Evolutionary conservation across 345 rosid species (phyloP).

Genomic region (Geranium brycei): DNA sequence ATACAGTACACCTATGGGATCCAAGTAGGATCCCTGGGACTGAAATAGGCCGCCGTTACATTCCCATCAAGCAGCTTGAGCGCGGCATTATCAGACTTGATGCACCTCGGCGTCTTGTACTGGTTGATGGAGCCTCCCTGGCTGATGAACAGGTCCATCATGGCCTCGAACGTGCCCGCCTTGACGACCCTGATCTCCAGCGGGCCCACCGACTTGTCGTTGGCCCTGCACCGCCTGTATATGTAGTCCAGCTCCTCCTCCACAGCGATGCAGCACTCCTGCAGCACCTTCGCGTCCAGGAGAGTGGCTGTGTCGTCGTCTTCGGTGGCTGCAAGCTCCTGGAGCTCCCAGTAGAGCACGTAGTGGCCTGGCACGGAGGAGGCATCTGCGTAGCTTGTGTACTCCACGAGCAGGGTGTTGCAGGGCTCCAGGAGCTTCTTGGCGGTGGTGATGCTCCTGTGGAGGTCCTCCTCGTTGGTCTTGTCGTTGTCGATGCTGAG

Average conservation of each 20-base stretch:
- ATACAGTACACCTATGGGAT: constrained; percentile 11
- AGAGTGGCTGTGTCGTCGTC: neutral
- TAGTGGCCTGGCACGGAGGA: constrained; percentile 53
- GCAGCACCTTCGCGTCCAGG: constrained; percentile 20
- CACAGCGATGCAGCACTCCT: constrained; percentile 43
- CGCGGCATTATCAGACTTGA: constrained; percentile 27
- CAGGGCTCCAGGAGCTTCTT: constrained; percentile 39
- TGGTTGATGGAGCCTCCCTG: constrained; percentile 62
- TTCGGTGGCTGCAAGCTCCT: constrained; percentile 7
- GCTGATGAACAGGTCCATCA: constrained; percentile 48
- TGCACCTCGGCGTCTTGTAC: constrained; percentile 59
- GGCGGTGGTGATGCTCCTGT: constrained; percentile 35
- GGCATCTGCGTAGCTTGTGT: constrained; percentile 49
- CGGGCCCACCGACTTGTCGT: constrained; percentile 42
- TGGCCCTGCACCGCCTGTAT: constrained; percentile 44
- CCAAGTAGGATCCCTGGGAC: constrained; percentile 57
- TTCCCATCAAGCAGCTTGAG: constrained; percentile 39
- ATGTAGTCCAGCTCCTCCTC: constrained; percentile 47
- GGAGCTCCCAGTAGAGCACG: constrained; percentile 49
- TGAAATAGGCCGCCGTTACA: constrained; percentile 40
- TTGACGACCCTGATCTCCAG: constrained; percentile 51
- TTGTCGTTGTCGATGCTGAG: constrained; percentile 59
- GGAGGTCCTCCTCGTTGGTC: constrained; percentile 55
- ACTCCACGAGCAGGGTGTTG: constrained; percentile 40
- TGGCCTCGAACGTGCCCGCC: constrained; percentile 33